Percentiles rank a stretch among this genome's conserved stretches.
Evolutionary conservation across 73 alveolate species (phyloP).

Genomic region (Paramecium sexaurelia): DNA sequence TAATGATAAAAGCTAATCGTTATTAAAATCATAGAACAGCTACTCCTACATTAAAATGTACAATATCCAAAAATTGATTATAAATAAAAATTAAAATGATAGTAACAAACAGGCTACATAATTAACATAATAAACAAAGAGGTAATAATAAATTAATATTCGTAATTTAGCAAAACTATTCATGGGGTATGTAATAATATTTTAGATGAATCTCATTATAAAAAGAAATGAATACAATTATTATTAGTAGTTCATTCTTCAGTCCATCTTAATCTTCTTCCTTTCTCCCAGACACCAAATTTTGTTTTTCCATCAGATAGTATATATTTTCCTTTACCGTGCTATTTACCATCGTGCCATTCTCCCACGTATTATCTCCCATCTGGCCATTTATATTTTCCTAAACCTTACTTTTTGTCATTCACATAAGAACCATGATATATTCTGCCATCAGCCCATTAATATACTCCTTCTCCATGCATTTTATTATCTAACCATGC

Average conservation of each 20-base stretch:
- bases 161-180: neutral
- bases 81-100: neutral
- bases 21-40: neutral
- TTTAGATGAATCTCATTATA: conserved; percentile 36
- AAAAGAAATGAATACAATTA: neutral
- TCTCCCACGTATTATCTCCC: conserved; percentile 39
- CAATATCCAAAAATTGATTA: neutral
- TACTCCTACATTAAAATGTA: conserved; percentile 6
- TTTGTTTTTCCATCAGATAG: conserved; percentile 22
- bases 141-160: neutral
- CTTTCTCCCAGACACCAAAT: conserved; percentile 26
- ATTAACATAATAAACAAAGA: neutral
- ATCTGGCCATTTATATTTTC: conserved; percentile 55
- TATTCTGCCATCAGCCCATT: conserved; percentile 86
- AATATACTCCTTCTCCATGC: conserved; percentile 78
- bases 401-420: conserved; percentile 43
- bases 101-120: neutral
- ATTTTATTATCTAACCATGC: conserved; percentile 74
- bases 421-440: conserved; percentile 81
- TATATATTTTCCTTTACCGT: conserved; percentile 48
- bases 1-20: conserved; percentile 1
- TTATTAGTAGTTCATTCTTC: neutral
- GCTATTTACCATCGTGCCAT: conserved; percentile 51
- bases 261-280: conserved; percentile 1
- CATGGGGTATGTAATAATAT: conserved; percentile 12